Percentiles rank a stretch among this genome's conserved stretches.
Conservation (phyloP, 139 green algal species). For the Zygnema circumcarinatum region DNA sequence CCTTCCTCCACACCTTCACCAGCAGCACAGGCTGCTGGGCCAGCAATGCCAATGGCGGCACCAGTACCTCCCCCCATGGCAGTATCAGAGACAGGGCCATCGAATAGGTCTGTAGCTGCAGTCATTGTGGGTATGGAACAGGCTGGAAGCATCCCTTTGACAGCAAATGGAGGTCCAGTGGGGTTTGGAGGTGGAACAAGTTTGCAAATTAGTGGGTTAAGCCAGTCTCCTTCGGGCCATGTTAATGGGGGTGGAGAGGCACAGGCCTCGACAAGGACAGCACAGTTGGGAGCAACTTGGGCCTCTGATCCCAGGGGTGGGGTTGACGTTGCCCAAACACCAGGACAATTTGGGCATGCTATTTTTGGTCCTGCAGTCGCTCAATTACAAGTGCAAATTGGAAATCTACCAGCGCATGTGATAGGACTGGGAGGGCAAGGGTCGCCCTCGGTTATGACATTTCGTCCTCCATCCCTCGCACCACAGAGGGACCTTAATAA, state of each 20-base stretch:
- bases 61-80: not conserved
- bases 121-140: too few species aligned
- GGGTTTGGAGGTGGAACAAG: too few species aligned
- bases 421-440: not conserved
- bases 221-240: too few species aligned
- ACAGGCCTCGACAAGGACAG: too few species aligned
- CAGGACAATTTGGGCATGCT: not conserved
- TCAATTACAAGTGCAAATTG: not conserved
- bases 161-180: too few species aligned
- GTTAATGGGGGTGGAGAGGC: too few species aligned
- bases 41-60: not conserved
- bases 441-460: not conserved
- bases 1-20: not conserved
- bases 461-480: not conserved
- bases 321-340: too few species aligned
- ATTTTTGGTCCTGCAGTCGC: not conserved
- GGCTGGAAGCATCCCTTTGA: too few species aligned
- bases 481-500: not conserved
- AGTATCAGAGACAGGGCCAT: not conserved
- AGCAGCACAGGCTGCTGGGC: not conserved
- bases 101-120: not conserved
- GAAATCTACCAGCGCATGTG: not conserved
- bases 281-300: too few species aligned
- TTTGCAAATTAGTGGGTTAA: too few species aligned
- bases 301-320: too few species aligned